Evolutionary conservation across 805 yeast species (phyloP).

Genomic region (Wickerhamiella sergipiensis): DNA sequence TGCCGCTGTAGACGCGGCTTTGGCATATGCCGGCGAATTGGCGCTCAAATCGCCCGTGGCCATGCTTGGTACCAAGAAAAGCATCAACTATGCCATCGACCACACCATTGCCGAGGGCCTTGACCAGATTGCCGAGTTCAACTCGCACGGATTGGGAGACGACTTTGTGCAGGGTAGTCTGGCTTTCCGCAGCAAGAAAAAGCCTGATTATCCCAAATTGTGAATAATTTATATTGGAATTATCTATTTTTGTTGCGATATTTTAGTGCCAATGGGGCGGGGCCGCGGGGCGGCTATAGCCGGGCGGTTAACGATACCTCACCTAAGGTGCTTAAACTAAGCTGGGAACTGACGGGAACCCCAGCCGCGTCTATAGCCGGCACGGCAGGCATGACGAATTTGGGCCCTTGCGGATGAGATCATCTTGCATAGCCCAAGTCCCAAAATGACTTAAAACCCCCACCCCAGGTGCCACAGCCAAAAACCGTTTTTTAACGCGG

Average conservation of each 20-base stretch:
- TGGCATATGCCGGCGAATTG: conserved; percentile 36
- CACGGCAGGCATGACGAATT: neutral
- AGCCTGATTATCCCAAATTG: conserved; percentile 21
- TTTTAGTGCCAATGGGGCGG: neutral
- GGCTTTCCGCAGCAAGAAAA: conserved; percentile 19
- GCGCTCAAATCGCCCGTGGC: conserved; percentile 42
- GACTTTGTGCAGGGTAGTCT: conserved; percentile 23
- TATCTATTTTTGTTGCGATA: too few species aligned
- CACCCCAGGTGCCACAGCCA: neutral
- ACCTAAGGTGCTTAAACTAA: neutral
- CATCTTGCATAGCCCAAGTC: neutral
- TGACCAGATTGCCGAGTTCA: conserved; percentile 39
- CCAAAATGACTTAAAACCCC: neutral
- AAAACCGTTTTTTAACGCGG: neutral
- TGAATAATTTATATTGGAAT: conserved; percentile 3
- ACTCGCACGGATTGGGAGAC: conserved; percentile 27
- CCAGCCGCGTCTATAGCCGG: neutral
- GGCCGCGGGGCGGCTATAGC: neutral
- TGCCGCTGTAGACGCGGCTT: conserved; percentile 37
- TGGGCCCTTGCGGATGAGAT: neutral
- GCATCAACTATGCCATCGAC: conserved; percentile 33
- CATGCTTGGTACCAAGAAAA: conserved; percentile 46
- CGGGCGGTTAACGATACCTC: neutral
- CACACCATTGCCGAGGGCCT: conserved; percentile 35
- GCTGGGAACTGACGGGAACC: neutral